Base-by-base conservation (phyloP, 2,329 filamentous ascomycete species). In the Achaetomium macrosporum region DNA sequence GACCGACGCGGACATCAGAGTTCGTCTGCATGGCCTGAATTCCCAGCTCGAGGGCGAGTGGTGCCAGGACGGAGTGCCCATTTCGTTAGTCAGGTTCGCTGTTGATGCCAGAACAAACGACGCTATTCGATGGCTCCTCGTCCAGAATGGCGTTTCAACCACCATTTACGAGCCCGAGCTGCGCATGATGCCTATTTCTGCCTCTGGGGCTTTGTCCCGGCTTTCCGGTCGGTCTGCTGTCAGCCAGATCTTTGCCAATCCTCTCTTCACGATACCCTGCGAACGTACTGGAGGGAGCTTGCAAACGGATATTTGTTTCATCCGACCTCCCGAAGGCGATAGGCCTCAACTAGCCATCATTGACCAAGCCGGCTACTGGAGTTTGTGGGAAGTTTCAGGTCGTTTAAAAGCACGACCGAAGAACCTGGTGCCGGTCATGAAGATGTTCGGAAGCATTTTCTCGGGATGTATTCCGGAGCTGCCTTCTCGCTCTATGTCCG, bases 351-450 rank as follows among this genome's bases (percentile, higher is more conserved):
- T 90, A 48, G 83, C 76, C 15, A 72, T 90, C 25, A 72, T 90
- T 16, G 84, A 90, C 61, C 73, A 81, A 47, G 70, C 70, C 33
- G 86, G 85, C 1, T 73, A 71, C 53, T 91, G 87, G 87, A 82
- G 73, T 41, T 66, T 89, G 4, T 89, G 84, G 82, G 76, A 86
- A 55, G 69, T 86, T 20, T 59, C 61, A 12, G 71, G 69, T 50
- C 71, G 53, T 31, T 63, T 56, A 63, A 65, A 68, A 16, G 63
- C 66, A 11, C 63, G 66, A 19, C 66, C 68, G 17, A 69, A 64
- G 30, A 66, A 61, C 9, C 59, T 69, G 31, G 69, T 61, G 11
- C 63, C 69, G 16, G 65, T 64, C 8, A 62, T 70, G 33, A 62
- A 51, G 16, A 66, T 67, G 47, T 70, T 70, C 48, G 79, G 79